Evolutionary conservation across 371 early-diverging fungal species (phyloP).

Genomic region (Mucor irregularis): DNA sequence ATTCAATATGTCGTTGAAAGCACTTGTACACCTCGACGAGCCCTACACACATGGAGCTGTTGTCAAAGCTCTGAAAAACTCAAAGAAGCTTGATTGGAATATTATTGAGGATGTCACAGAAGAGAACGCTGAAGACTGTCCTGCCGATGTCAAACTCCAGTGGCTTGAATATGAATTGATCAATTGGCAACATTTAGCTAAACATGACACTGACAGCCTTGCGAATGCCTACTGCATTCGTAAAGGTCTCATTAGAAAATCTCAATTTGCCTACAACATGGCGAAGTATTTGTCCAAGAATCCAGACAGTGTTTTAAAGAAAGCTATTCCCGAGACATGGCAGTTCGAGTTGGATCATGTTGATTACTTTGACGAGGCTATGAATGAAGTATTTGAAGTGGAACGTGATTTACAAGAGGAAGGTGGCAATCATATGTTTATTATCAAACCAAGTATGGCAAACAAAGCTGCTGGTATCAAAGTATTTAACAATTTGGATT

Average conservation of each 20-base stretch:
- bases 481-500: constrained; percentile 61
- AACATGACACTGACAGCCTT: constrained; percentile 24
- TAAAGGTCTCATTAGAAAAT: constrained; percentile 70
- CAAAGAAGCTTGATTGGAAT: constrained; percentile 25
- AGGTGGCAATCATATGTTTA: constrained; percentile 44
- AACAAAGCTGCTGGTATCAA: constrained; percentile 70
- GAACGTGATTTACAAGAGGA: constrained; percentile 52
- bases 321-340: constrained; percentile 69
- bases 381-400: constrained; percentile 72
- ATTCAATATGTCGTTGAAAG: constrained; percentile 17
- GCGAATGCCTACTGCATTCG: constrained; percentile 68
- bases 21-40: constrained; percentile 48
- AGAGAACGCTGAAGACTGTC: constrained; percentile 20
- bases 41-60: constrained; percentile 45
- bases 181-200: constrained; percentile 54
- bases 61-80: constrained; percentile 30
- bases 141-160: constrained; percentile 39
- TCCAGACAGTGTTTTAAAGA: constrained; percentile 52
- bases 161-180: constrained; percentile 74
- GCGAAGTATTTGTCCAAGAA: constrained; percentile 60
- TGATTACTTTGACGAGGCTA: constrained; percentile 72
- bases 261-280: constrained; percentile 64
- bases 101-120: constrained; percentile 12
- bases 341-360: constrained; percentile 69
- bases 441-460: constrained; percentile 72